Percentiles rank a stretch among this genome's conserved stretches.
These are phyloP conservation scores for Crithidia sp. DNA, from an alignment of 208 protist genomes.

Conservation along the genomic window DNA sequence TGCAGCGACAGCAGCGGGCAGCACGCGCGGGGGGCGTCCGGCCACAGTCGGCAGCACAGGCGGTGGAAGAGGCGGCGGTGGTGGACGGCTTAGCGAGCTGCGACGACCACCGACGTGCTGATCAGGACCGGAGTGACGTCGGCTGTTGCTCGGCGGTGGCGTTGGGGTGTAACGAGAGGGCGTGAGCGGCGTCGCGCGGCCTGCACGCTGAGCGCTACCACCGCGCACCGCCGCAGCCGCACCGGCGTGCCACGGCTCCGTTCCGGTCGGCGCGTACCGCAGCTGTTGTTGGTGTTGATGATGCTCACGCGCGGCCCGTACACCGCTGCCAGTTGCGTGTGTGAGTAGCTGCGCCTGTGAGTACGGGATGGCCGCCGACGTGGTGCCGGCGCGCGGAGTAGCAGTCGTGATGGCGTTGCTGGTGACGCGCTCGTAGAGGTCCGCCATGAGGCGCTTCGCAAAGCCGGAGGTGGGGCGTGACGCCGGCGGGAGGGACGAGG, in stretches of 20 bases:
- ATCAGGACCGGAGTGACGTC: no score
- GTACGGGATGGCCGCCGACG: conserved; percentile 2
- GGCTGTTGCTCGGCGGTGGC: not conserved
- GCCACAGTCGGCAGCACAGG: no score
- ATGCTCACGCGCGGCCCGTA: conserved; percentile 10
- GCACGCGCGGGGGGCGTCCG: no score
- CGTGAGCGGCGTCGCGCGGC: not conserved
- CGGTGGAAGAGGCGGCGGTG: no score
- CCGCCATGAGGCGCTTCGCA: conserved; percentile 50
- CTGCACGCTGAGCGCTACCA: not conserved
- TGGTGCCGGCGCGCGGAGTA: not conserved
- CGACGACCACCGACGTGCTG: not conserved
- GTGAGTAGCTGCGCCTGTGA: not conserved
- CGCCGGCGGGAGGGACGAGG: conserved; percentile 2
- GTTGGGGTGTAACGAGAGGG: not conserved
- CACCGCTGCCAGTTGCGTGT: conserved; percentile 17
- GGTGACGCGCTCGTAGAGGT: conserved; percentile 46
- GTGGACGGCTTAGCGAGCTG: not conserved
- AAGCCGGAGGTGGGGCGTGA: conserved; percentile 32
- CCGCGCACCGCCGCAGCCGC: not conserved
- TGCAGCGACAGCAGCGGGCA: not conserved
- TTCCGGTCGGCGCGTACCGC: not conserved
- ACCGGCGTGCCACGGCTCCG: conserved; percentile 10
- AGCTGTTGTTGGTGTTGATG: conserved; percentile 4
- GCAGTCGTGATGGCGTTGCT: not conserved